Base-by-base conservation (phyloP, 2,329 filamentous ascomycete genomes). In the Fusarium sp. region DNA sequence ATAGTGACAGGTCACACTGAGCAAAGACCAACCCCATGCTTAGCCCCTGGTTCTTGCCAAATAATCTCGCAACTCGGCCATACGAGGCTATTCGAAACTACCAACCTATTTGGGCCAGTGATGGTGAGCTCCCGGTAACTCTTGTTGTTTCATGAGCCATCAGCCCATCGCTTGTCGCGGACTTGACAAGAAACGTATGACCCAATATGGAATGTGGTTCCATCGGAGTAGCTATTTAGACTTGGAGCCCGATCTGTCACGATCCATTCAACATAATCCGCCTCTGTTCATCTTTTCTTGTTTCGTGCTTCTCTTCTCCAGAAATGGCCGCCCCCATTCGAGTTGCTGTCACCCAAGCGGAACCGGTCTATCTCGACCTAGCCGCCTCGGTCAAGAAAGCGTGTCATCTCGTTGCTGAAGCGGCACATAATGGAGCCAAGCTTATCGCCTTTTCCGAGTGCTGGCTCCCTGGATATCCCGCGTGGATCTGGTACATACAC, bases 361-460 rank as follows among this genome's bases (percentile, higher is more conserved):
- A 72, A 52, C 70, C 70, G 19, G 68, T 69, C 29, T 72, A 64
- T 28, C 58, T 71, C 4, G 65, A 72, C 29, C 48, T 71, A 1
- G 53, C 56, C 3, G 63, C 44, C 11, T 63, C 69, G 10, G 53
- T 72, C n/a, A 55, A 65, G n/a, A 72, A 72, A 32, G 56, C 64
- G 15, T 67, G 62, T 46, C 36, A 15, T 8, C 69, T 72, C 28
- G 64, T 72, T 32, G 56, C 56, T 19, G 68, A 72, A 40, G 70
- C 69, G 5, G 62, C 69, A 5, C 26, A 57, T 3, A 80, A 83
- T 49, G 83, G 81, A 2, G 84, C 85, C 1, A 78, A 84, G 45
- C 74, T 89, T 3, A 70, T 89, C 9, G 77, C 79, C 0, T 86
- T 86, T 54, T 79, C 83, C 2, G 83, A 85, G 60, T 77, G 77